These are phyloP conservation scores for Elongisporangium undulatum DNA, from an alignment of 352 stramenopile species.

Conservation along the genomic window DNA sequence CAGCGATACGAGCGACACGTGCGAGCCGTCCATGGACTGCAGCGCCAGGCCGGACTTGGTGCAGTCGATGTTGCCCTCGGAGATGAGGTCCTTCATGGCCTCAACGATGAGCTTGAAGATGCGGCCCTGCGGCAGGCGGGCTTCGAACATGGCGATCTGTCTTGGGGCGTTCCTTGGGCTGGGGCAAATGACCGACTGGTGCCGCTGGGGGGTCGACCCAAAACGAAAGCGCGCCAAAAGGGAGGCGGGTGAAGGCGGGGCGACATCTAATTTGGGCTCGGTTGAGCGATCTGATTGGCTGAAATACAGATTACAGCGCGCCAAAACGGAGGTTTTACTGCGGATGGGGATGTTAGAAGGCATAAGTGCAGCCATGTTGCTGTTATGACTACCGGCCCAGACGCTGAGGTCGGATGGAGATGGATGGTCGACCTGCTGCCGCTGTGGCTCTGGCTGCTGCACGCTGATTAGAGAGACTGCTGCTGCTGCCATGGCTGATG, in stretches of 20 bases:
- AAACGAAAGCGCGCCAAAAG: constrained; percentile 35
- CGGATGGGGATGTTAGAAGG: not conserved
- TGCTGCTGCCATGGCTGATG: not conserved
- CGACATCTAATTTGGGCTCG: constrained; percentile 6
- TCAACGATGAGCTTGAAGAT: constrained; percentile 99
- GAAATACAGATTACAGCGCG: not conserved
- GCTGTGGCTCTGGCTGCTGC: too few species aligned
- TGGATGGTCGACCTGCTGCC: not conserved
- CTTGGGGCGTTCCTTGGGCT: not conserved
- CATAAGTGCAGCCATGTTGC: not conserved
- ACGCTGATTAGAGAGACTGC: not conserved
- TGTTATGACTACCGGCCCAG: not conserved
- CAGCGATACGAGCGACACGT: constrained; percentile 97
- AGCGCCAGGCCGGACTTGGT: constrained; percentile 91
- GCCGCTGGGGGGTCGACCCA: constrained; percentile 21
- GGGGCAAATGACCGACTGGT: constrained; percentile 39
- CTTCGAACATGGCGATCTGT: constrained; percentile 96
- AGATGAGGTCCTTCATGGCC: constrained; percentile 99
- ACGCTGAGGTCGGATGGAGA: not conserved
- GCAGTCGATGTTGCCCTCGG: constrained; percentile 97
- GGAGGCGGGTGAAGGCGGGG: constrained; percentile 4
- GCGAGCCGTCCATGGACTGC: constrained; percentile 99
- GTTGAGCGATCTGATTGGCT: not conserved
- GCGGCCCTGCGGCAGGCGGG: constrained; percentile 92
- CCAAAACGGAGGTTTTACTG: not conserved